Base-by-base conservation (phyloP, 805 yeast genomes). In the Candida andamanensis region DNA sequence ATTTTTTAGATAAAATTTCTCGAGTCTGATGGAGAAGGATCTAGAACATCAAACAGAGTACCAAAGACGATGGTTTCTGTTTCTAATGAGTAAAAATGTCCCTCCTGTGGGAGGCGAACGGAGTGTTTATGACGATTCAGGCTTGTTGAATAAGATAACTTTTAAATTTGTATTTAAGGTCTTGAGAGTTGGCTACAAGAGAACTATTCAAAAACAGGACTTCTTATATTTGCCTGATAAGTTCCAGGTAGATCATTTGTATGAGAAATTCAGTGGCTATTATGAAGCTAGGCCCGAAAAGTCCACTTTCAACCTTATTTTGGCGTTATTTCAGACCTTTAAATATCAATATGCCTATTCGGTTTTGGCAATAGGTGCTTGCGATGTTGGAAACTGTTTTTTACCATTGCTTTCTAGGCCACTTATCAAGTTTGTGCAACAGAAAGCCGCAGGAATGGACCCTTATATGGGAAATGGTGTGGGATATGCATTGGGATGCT, bases 101-200 rank as follows among this genome's bases (percentile, higher is more conserved):
- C 80, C 82, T 1, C 72, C 72, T 2, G 46, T 77, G 1, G 80
- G 83, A 0, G 41, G 57, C 1, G 78, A 76, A 39, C 51, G 83
- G 33, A 46, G 35, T 11, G 50, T 45, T 5, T 77, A 60, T 48
- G 80, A 80, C 0, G 55, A 49, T 32, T 57, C 67, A n/a, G 67
- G 67, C 32, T 24, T 53, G 19, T 11, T 75, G 11, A 63, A 67
- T 10, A 56, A 57, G 42, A 26, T 66, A 0, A 72, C 78, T 44
- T 76, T 81, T 51, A 70, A 79, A 76, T 84, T 89, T 86, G 56
- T 82, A 26, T 49, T 58, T 21, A 86, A 85, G 0, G 46, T 83
- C 26, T 56, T 84, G 64, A 56, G 53, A n/a, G 70, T 72, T 4
- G 90, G 92, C 4, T 83, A 83, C 54, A 78, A 74, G 52, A 67